Evolutionary conservation across 495 filamentous ascomycete genomes (phyloP).

Genomic region (Lentithecium fluviatile): DNA sequence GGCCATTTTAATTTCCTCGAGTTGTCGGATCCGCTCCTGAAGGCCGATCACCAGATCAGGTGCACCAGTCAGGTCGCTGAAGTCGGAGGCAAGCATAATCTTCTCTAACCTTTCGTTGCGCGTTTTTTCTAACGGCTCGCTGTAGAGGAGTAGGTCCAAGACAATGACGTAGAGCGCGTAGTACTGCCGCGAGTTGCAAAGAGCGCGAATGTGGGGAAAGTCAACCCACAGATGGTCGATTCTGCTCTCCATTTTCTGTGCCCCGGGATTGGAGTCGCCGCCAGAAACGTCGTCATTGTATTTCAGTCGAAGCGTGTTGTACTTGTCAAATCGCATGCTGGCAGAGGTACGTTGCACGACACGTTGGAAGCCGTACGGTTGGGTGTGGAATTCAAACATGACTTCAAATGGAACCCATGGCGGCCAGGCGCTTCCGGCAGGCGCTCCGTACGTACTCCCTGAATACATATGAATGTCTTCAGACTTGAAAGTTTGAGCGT

Average conservation of each 20-base stretch:
- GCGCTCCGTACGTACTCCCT: constrained; percentile 86
- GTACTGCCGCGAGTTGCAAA: constrained; percentile 95
- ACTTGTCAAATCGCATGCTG: constrained; percentile 92
- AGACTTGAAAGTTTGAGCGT: constrained; percentile 76
- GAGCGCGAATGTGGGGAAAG: constrained; percentile 85
- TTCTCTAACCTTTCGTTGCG: constrained; percentile 90
- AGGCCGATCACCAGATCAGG: constrained; percentile 90
- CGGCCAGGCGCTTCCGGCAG: constrained; percentile 83
- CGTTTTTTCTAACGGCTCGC: constrained; percentile 92
- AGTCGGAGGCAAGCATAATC: constrained; percentile 99
- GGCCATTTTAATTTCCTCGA: constrained; percentile 94
- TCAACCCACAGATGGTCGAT: constrained; percentile 97
- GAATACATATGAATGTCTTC: constrained; percentile 88
- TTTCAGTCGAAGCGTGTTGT: constrained; percentile 94
- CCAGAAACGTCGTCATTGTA: constrained; percentile 92
- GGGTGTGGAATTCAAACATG: constrained; percentile 91
- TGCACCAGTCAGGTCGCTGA: constrained; percentile 91
- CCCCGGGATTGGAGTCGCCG: constrained; percentile 45
- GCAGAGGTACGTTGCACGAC: constrained; percentile 95
- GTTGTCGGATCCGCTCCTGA: constrained; percentile 85
- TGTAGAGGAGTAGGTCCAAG: constrained; percentile 89
- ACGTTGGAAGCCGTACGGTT: constrained; percentile 92
- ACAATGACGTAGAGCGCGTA: constrained; percentile 98
- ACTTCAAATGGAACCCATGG: constrained; percentile 97
- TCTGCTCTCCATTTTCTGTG: constrained; percentile 66